Conservation (phyloP, 805 yeast species). For the Metschnikowia reukaufii region DNA sequence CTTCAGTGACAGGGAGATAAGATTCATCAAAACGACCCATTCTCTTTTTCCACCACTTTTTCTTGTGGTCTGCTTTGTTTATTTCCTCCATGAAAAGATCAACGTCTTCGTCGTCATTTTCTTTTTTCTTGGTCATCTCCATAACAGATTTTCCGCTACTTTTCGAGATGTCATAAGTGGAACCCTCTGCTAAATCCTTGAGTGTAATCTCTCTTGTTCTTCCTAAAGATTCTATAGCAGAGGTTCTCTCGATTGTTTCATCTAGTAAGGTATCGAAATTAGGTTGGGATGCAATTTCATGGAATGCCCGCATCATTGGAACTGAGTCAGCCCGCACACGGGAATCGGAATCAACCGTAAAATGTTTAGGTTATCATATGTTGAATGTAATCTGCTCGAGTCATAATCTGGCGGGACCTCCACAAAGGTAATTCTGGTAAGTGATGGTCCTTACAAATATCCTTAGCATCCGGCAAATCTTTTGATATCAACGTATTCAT, state of each 20-base stretch:
- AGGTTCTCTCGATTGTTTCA: constrained; percentile 66
- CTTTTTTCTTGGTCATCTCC: constrained; percentile 18
- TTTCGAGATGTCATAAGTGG: constrained; percentile 36
- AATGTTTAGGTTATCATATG: constrained; percentile 75
- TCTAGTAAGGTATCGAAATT: constrained; percentile 66
- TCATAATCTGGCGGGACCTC: constrained; percentile 84
- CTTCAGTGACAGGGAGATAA: constrained; percentile 17
- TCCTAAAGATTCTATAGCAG: constrained; percentile 73
- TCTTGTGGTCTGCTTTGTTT: constrained; percentile 18
- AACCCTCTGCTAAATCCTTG: constrained; percentile 63
- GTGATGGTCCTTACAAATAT: constrained; percentile 41
- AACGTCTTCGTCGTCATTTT: constrained; percentile 26
- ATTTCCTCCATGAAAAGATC: constrained; percentile 26
- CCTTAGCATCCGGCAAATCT: constrained; percentile 15
- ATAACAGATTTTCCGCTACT: constrained; percentile 15
- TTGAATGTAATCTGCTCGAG: constrained; percentile 78
- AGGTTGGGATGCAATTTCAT: constrained; percentile 70
- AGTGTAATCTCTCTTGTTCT: constrained; percentile 75
- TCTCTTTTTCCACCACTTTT: constrained; percentile 50
- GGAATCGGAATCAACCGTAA: constrained; percentile 73
- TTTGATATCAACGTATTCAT: constrained; percentile 25
- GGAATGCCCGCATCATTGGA: constrained; percentile 88
- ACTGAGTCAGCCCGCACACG: constrained; percentile 78
- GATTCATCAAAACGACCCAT: constrained; percentile 36
- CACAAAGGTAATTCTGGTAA: constrained; percentile 77